Evolutionary conservation across 2,329 filamentous ascomycete species (phyloP), one percentile per base, ranked within the genome.

Genomic region (Emmonsia crescens): DNA sequence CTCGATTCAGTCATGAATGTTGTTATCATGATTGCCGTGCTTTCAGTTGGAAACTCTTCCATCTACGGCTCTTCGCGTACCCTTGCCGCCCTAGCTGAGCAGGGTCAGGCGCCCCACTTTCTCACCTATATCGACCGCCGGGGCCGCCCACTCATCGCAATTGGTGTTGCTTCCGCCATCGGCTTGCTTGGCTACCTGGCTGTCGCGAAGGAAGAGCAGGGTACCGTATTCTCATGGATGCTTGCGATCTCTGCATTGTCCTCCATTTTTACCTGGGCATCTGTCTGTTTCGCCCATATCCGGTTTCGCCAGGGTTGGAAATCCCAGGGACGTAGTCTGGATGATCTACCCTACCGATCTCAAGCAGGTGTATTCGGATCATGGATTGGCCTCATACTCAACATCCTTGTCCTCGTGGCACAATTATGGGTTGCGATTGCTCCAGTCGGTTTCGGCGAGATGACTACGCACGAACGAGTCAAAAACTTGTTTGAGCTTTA

Each of bases 181-280:
- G 88, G 92, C 38, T 79, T 94, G 40, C 80, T 96, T 8, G 83
- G 87, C 49, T 96, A 88, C 78, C 83, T 96, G 59, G 88, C 88
- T 64, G 85, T 87, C 60, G 80, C 85, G 0, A 73, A 76, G 33
- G 48, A 60, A 2, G 73, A 84, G 65, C 82, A 88, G 68, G 78
- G 77, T 19, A 76, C 80, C 36, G 85, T 89, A 5, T 89, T 96
- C 66, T 82, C 84, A 69, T 96, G 92, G 91, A 68, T 80, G 48
- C 72, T 74, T 21, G 75, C 77, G 6, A 74, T 77, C 33, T 73
- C 74, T 27, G 74, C 73, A 57, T 73, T 78, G 84, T 96, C 74
- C 80, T 90, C 44, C 91, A 96, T 70, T 63, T 73, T 80, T 63
- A 79, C 76, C 57, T 81, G 79, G 79, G 69, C 70, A 27, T 75